Percentiles rank a stretch among this genome's conserved stretches.
These are phyloP conservation scores for Teratosphaeria viscida DNA, from an alignment of 2,329 filamentous ascomycete genomes.

Conservation along the genomic window DNA sequence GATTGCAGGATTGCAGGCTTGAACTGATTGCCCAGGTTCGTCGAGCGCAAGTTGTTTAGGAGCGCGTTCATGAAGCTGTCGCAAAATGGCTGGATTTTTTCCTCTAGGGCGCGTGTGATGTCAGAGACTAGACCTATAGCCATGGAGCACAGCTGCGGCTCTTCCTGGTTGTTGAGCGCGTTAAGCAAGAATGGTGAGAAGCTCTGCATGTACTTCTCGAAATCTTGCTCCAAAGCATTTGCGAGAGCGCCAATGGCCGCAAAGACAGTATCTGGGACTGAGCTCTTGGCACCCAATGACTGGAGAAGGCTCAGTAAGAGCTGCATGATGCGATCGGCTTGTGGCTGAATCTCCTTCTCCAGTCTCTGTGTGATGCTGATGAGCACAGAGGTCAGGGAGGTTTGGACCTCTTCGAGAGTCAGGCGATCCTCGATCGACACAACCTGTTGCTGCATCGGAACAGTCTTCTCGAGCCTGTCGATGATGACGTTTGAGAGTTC, in stretches of 20 bases:
- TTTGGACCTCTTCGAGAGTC: constrained; percentile 95
- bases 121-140: constrained; percentile 96
- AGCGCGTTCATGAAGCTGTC: constrained; percentile 98
- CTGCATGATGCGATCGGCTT: constrained; percentile 90
- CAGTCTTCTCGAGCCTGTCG: constrained; percentile 79
- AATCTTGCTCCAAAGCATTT: constrained; percentile 83
- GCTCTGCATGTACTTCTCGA: constrained; percentile 93
- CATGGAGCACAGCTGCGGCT: constrained; percentile 88
- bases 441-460: constrained; percentile 82
- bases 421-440: constrained; percentile 96
- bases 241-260: constrained; percentile 85
- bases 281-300: constrained; percentile 73
- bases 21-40: constrained; percentile 84
- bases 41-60: constrained; percentile 80
- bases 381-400: constrained; percentile 81
- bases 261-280: constrained; percentile 88
- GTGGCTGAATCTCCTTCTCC: constrained; percentile 80
- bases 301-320: constrained; percentile 70
- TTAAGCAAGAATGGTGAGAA: constrained; percentile 90
- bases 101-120: constrained; percentile 82
- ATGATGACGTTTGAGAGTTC: constrained; percentile 79
- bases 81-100: constrained; percentile 87
- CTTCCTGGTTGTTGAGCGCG: constrained; percentile 89
- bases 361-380: constrained; percentile 85
- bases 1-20: constrained; percentile 97